Base-by-base conservation (phyloP, 257 asterid genomes). In the Nemophila menziesii region DNA sequence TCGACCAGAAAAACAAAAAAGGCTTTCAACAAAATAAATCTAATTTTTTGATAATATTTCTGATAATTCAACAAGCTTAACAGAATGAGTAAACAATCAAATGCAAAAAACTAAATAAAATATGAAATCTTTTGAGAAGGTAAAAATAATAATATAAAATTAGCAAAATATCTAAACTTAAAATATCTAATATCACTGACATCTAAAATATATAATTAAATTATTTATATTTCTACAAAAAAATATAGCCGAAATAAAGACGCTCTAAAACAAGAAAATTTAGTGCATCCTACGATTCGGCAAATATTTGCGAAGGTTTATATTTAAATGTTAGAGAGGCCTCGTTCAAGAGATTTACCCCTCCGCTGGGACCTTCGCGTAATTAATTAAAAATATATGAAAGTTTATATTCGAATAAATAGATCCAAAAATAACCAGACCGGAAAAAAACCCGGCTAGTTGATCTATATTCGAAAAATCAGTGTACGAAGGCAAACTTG, bases 281-380 rank as follows among this genome's bases (percentile, higher is more conserved):
- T 23, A 59, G 63, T 15, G 60, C 74, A 63, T 65, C 72, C 63
- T 75, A 72, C 77, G 77, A 56, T 59, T 61, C 65, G 92, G 92
- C 81, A 56, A 17, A 51, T 8, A 43, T 77, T 2, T 84, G 52
- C 82, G 93, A 84, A 80, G 85, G 83, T 16, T n/a, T 44, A 36
- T 36, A 9, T 21, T 8, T 20, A 2, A 1, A 23, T 67, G 87
- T 80, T 80, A 78, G 92, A 85, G 92, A 71, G 90, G 70, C 39
- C 76, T 78, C 95, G 60, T 43, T 0, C 11, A 0, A 51, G 85
- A 73, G 69, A 45, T 2, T 18, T 55, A 46, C 74, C 82, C 53
- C 93, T 60, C 95, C 80, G 92, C 95, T 72, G 93, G 92, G 92
- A 72, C 86, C 95, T 77, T 84, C 84, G 85, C 66, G 11, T 14